phyloP scores from a whole-genome alignment of 176 grass and related monocot genomes.

The Ananas comosus region DNA sequence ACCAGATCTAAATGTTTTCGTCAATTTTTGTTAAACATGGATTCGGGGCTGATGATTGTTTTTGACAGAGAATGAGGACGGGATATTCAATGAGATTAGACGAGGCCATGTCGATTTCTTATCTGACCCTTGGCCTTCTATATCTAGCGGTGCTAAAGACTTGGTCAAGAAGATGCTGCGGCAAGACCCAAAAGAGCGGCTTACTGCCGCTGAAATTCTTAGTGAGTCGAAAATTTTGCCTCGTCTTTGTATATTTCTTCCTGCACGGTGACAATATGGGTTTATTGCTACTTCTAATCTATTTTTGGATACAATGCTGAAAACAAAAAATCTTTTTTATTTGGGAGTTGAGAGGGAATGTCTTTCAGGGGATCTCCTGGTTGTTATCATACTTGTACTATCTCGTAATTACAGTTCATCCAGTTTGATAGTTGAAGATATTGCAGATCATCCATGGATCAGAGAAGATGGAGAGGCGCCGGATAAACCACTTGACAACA shows the following conservation, averaged over 20 bases:
- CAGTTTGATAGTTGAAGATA: conserved; percentile 33
- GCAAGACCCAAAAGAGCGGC: conserved; percentile 81
- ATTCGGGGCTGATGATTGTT: conserved; percentile 7
- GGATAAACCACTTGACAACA: conserved; percentile 96
- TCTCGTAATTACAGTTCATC: conserved; percentile 11
- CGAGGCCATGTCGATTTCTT: conserved; percentile 71
- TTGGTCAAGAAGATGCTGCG: conserved; percentile 87
- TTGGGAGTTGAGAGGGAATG: no score
- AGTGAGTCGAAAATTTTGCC: conserved; percentile 29
- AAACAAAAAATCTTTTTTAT: no score
- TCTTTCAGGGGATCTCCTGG: neutral
- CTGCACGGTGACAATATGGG: neutral
- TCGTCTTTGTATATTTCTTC: conserved; percentile 5
- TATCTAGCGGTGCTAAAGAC: conserved; percentile 82
- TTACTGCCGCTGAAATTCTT: conserved; percentile 88
- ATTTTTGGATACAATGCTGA: no score
- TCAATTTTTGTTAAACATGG: neutral
- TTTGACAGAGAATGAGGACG: conserved; percentile 84
- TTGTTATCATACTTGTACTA: neutral
- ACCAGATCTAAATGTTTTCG: neutral
- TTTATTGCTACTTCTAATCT: no score
- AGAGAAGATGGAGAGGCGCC: conserved; percentile 95
- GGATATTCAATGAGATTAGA: conserved; percentile 82
- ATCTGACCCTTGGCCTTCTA: conserved; percentile 87
- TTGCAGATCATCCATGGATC: conserved; percentile 88